Evolutionary conservation across 257 asterid species (phyloP), one percentile per base, ranked within the genome.

Genomic region (Nicotiana otophora): DNA sequence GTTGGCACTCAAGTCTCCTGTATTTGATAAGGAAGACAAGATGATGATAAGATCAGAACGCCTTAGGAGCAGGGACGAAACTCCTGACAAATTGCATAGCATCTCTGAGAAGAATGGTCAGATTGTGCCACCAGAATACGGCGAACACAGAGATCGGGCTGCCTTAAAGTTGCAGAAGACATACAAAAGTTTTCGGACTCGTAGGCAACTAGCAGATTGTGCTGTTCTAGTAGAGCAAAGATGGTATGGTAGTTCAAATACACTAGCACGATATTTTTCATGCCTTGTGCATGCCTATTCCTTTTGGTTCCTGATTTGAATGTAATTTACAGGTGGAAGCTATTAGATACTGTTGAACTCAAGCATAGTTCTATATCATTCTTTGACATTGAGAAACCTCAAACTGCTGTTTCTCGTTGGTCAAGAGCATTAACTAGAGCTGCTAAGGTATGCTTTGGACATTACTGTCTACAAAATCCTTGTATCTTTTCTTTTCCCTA

Each of bases 181-280:
- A 0, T 94, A 94, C 69, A 92, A 91, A 77, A 92, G 97, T 87
- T 91, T 94, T 80, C 86, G 98, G 74, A 94, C 93, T 5, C 85
- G 98, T 75, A 89, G 98, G 82, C 92, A 87, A 46, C 88, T 94
- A 6, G 98, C 98, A n/a, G 98, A 93, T 79, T 93, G 98, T 80
- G 98, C 97, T 3, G 98, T 93, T 80, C 86, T 94, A 28, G 95
- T 87, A 5, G 97, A 91, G 90, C 98, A 94, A 82, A 90, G 93
- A 90, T 94, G 98, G 98, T 92, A 75, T 0, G 81, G 14, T 53
- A 3, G 16, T 53, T 53, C 17, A 14, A 53, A 53, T 53, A 53
- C 53, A 26, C 7, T 60, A 7, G 11, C 69, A 15, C 72, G 83
- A 3, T 14, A 31, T 8, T 28, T 53, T 30, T 30, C 34, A 10